Percentiles rank a stretch among this genome's conserved stretches.
phyloP scores from a whole-genome alignment of 2,329 filamentous ascomycete species.

The Ophiognomonia clavigignenti-juglandacearum region DNA sequence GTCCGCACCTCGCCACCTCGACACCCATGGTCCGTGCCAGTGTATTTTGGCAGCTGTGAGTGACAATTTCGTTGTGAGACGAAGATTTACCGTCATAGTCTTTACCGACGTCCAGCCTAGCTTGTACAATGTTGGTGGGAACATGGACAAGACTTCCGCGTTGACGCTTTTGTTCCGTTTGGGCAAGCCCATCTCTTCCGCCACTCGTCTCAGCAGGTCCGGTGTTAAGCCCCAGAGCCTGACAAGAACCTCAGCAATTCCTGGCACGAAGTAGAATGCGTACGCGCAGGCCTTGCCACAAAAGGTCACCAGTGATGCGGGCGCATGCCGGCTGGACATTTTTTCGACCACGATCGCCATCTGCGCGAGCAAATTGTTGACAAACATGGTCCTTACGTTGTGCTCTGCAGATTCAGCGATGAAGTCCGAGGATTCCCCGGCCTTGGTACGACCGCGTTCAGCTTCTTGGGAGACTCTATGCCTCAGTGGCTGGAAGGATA shows the following conservation, averaged over 20 bases:
- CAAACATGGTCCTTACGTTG: slow-evolving; percentile 83
- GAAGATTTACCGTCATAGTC: slow-evolving; percentile 50
- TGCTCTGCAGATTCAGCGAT: slow-evolving; percentile 70
- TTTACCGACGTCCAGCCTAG: slow-evolving; percentile 52
- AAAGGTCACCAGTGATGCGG: slow-evolving; percentile 69
- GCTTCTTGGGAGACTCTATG: slow-evolving; percentile 48
- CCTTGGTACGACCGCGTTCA: slow-evolving; percentile 44
- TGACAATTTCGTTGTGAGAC: slow-evolving; percentile 59
- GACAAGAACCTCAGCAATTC: slow-evolving; percentile 76
- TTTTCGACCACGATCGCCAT: slow-evolving; percentile 85
- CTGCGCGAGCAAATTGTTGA: slow-evolving; percentile 75
- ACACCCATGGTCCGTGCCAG: slow-evolving; percentile 82
- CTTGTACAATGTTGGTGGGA: slow-evolving; percentile 61
- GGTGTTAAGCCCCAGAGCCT: slow-evolving; percentile 73
- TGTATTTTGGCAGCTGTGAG: slow-evolving; percentile 66
- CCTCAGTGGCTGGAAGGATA: slow-evolving; percentile 58
- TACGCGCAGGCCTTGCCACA: slow-evolving; percentile 88
- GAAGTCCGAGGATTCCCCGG: slow-evolving; percentile 62
- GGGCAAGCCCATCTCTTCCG: slow-evolving; percentile 63
- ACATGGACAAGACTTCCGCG: slow-evolving; percentile 62
- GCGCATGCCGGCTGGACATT: slow-evolving; percentile 70
- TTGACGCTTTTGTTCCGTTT: slow-evolving; percentile 51
- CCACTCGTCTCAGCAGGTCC: slow-evolving; percentile 64
- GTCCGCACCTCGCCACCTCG: slow-evolving; percentile 80
- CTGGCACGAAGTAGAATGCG: slow-evolving; percentile 88